Conservation (phyloP, 768 basidiomycete genomes). For the Boletus coccyginus region DNA sequence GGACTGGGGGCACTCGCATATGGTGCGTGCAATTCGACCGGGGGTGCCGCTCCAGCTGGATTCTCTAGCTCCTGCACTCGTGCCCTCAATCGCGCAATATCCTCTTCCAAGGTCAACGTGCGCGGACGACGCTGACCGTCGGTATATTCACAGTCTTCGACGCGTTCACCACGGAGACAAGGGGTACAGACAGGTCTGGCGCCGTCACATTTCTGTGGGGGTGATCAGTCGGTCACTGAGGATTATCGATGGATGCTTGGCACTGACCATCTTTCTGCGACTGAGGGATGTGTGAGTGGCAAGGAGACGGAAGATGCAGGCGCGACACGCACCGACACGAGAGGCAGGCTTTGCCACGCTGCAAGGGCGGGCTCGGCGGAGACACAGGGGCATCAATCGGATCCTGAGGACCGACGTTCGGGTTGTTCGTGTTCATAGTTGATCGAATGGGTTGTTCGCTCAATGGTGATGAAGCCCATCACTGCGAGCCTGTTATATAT, state of each 20-base stretch:
- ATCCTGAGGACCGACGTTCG: slow-evolving; percentile 4
- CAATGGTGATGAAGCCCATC: background rate
- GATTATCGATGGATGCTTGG: no score
- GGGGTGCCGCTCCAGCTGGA: slow-evolving; percentile 44
- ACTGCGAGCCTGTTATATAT: slow-evolving; percentile 11
- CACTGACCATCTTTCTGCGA: slow-evolving; percentile 47
- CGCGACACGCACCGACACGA: slow-evolving; percentile 45
- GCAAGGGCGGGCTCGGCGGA: slow-evolving; percentile 26
- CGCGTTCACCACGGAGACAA: slow-evolving; percentile 55
- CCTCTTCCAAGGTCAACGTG: slow-evolving; percentile 59
- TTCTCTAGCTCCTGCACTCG: slow-evolving; percentile 58
- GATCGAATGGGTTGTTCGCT: background rate
- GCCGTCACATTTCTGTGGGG: slow-evolving; percentile 63
- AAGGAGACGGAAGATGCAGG: background rate
- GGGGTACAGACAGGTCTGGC: slow-evolving; percentile 61
- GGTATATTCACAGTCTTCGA: slow-evolving; percentile 69
- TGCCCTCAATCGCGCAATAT: slow-evolving; percentile 52
- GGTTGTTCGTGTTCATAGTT: background rate
- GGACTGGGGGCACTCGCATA: slow-evolving; percentile 28
- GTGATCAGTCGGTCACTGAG: background rate
- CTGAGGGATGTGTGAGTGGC: slow-evolving; percentile 21
- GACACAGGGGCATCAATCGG: background rate
- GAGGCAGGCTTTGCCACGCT: slow-evolving; percentile 50
- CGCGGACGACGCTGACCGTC: slow-evolving; percentile 60
- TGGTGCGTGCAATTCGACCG: slow-evolving; percentile 51